These are phyloP conservation scores for Gastrolobium bilobum DNA, from an alignment of 306 rosid species.

Conservation along the genomic window DNA sequence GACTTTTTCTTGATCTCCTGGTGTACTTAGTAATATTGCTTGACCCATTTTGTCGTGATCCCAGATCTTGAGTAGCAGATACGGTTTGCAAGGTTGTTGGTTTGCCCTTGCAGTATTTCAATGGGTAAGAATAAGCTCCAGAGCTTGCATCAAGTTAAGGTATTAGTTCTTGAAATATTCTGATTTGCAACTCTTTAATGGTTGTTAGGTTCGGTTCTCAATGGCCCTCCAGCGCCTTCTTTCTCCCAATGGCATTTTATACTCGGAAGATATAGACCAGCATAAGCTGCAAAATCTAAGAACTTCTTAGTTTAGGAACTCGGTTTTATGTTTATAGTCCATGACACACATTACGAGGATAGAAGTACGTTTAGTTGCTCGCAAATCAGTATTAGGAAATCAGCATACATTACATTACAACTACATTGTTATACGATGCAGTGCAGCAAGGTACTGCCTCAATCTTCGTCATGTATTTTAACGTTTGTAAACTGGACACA, in stretches of 20 bases:
- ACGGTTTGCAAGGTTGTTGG: slow-evolving; percentile 87
- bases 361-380: slow-evolving; percentile 14
- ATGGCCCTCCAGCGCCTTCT: slow-evolving; percentile 71
- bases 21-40: slow-evolving; percentile 22
- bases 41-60: slow-evolving; percentile 43
- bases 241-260: slow-evolving; percentile 67
- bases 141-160: slow-evolving; percentile 27
- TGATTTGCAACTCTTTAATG: slow-evolving; percentile 37
- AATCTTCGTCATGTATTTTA: neutral
- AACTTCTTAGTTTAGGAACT: slow-evolving; percentile 52
- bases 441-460: slow-evolving; percentile 27
- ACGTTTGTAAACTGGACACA: neutral
- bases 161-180: slow-evolving; percentile 31
- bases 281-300: slow-evolving; percentile 54
- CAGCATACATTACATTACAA: slow-evolving; percentile 52
- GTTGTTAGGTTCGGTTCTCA: slow-evolving; percentile 61
- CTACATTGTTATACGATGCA: slow-evolving; percentile 16
- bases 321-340: slow-evolving; percentile 12
- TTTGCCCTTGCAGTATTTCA: slow-evolving; percentile 76
- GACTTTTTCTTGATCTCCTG: slow-evolving; percentile 39
- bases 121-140: slow-evolving; percentile 72
- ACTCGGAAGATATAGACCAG: slow-evolving; percentile 57
- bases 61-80: slow-evolving; percentile 72
- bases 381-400: neutral
- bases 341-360: slow-evolving; percentile 7